These are phyloP conservation scores for Aureobasidium sp. DNA, from an alignment of 2,329 filamentous ascomycete genomes.

Conservation along the genomic window DNA sequence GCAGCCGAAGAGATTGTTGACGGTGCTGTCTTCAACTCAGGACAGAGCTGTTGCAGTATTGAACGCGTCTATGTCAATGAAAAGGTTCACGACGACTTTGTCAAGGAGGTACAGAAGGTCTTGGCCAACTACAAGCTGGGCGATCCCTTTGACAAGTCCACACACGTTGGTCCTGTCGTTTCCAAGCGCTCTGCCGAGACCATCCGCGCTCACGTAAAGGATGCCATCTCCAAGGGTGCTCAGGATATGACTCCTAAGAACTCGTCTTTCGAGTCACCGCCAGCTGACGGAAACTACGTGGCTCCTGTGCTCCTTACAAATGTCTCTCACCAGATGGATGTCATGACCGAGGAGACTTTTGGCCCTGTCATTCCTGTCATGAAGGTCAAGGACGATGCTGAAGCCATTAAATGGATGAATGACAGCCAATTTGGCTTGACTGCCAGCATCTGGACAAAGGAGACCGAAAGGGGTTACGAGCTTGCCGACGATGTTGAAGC, in stretches of 20 bases:
- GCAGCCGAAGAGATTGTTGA: conserved; percentile 92
- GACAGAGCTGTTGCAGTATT: conserved; percentile 93
- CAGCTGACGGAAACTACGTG: conserved; percentile 79
- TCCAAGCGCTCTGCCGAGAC: conserved; percentile 70
- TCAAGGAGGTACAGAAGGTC: conserved; percentile 71
- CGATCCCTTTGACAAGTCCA: conserved; percentile 73
- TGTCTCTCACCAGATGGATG: conserved; percentile 73
- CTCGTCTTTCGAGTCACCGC: conserved; percentile 63
- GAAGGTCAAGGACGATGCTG: conserved; percentile 72
- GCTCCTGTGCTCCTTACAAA: conserved; percentile 74
- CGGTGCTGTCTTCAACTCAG: conserved; percentile 93
- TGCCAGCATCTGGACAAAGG: conserved; percentile 96
- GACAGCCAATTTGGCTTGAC: conserved; percentile 91
- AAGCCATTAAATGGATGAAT: conserved; percentile 84
- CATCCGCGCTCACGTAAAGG: conserved; percentile 72
- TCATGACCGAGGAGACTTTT: conserved; percentile 94
- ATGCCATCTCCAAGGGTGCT: conserved; percentile 77
- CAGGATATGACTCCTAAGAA: conserved; percentile 79
- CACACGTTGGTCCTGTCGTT: conserved; percentile 82
- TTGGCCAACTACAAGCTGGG: conserved; percentile 74
- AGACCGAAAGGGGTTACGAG: conserved; percentile 65
- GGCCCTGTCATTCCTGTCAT: conserved; percentile 87
- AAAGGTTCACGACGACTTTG: conserved; percentile 74
- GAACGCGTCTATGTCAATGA: conserved; percentile 89
- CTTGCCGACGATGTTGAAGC: conserved; percentile 78